Conservation (phyloP, 2,329 filamentous ascomycete species). For the Alternaria burnsii region DNA sequence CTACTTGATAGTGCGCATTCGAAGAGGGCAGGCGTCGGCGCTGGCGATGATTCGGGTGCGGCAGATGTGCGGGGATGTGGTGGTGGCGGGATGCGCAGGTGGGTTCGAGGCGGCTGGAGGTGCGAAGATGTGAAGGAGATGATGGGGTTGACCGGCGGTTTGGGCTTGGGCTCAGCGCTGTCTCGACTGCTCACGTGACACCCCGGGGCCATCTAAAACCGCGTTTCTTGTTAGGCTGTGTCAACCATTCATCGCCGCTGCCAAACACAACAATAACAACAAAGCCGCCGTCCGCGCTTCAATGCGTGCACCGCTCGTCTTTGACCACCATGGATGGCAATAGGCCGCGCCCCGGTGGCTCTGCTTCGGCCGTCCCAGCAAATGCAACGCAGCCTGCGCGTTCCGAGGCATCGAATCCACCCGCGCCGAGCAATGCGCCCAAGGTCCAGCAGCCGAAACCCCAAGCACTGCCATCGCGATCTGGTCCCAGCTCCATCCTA, state of each 20-base stretch:
- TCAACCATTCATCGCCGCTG: slow-evolving; percentile 6
- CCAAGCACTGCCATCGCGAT: slow-evolving; percentile 76
- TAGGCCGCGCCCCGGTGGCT: slow-evolving; percentile 24
- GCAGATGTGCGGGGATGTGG: slow-evolving; percentile 8
- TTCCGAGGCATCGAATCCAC: slow-evolving; percentile 9
- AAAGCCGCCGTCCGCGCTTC: slow-evolving; percentile 6
- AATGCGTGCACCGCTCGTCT: slow-evolving; percentile 26
- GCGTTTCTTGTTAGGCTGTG: slow-evolving; percentile 14
- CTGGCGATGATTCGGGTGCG: slow-evolving; percentile 7
- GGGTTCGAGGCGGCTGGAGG: slow-evolving; percentile 22
- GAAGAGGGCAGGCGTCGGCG: slow-evolving; percentile 20
- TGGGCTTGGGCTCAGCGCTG: slow-evolving; percentile 22
- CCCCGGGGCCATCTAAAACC: slow-evolving; percentile 8
- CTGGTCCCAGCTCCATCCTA: slow-evolving; percentile 78
- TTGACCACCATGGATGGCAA: slow-evolving; percentile 46
- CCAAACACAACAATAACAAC: slow-evolving; percentile 4
- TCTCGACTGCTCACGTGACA: slow-evolving; percentile 23
- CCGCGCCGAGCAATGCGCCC: slow-evolving; percentile 33
- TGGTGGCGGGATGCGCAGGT: slow-evolving; percentile 12
- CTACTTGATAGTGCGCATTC: slow-evolving; percentile 45
- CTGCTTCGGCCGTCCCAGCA: slow-evolving; percentile 13
- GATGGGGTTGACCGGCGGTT: slow-evolving; percentile 24
- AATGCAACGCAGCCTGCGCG: slow-evolving; percentile 12
- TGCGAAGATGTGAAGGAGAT: slow-evolving; percentile 23
- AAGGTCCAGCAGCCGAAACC: slow-evolving; percentile 85